Base-by-base conservation (phyloP, 2,329 filamentous ascomycete genomes). In the Berkeleyomyces basicola region DNA sequence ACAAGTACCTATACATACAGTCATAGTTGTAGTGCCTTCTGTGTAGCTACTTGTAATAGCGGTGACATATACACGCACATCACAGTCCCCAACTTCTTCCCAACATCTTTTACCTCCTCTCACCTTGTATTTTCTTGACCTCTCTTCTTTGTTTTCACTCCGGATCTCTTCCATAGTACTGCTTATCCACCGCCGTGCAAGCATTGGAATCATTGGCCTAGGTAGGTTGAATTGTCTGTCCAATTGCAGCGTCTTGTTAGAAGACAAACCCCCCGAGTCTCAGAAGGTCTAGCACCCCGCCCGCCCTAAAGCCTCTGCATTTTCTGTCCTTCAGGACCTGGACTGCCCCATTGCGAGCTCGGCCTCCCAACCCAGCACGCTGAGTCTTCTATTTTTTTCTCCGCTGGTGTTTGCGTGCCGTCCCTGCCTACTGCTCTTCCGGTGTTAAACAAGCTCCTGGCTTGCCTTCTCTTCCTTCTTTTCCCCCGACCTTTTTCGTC, bases 91-190 rank as follows among this genome's bases (percentile, higher is more conserved):
- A 47, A 58, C 33, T 58, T 39, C 61, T 53, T 62, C 44, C 51
- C 49, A 49, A 58, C 61, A 62, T 62, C 61, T 58, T 62, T 62
- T 58, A 36, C 9, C 7, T 62, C 39, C 51, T 58, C 55, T 40
- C 43, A 33, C 42, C 46, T 49, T 23, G 23, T n/a, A 14, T 33
- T 31, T 42, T 59, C 23, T 9, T 59, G 37, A 23, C 10, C 57
- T 58, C 47, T 46, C 37, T 44, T 46, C 31, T 36, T n/a, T 44
- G 14, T 47, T 37, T 37, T 57, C 60, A 44, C 23, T 39, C 37
- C 36, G 36, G 39, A 46, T 59, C 49, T 36, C 40, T 47, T 47
- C 46, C 31, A 47, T 31, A 36, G 40, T 36, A 4, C 58, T 59
- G 58, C 23, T 47, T 23, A 7, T 44, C 3, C 42, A 46, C 6